Conservation (phyloP, 768 basidiomycete genomes). For the Boletus bicolor region DNA sequence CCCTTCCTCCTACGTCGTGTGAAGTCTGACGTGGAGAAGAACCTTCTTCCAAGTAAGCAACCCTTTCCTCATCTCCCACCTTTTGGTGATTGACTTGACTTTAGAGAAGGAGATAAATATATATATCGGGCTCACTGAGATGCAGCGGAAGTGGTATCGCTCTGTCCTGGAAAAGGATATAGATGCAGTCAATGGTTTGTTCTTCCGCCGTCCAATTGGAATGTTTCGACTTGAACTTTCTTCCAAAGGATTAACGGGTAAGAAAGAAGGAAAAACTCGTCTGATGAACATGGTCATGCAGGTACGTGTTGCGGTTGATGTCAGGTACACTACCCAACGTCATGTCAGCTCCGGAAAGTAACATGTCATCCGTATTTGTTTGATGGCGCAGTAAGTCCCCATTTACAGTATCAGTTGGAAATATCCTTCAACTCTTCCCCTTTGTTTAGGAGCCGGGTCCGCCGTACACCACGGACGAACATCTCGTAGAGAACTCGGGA, state of each 20-base stretch:
- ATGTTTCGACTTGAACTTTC: neutral
- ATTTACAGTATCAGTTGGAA: neutral
- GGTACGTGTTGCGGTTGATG: slow-evolving; percentile 35
- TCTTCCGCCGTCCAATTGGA: neutral
- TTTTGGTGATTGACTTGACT: neutral
- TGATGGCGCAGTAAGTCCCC: slow-evolving; percentile 71
- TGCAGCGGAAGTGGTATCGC: slow-evolving; percentile 99
- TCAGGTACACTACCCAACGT: neutral
- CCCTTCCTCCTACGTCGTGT: slow-evolving; percentile 94
- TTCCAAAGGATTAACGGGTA: slow-evolving; percentile 76
- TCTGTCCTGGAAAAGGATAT: slow-evolving; percentile 97
- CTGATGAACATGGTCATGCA: slow-evolving; percentile 99
- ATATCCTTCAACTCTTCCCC: neutral
- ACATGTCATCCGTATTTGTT: slow-evolving; percentile 91
- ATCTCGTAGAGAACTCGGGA: slow-evolving; percentile 89
- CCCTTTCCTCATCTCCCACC: neutral
- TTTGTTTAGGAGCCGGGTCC: slow-evolving; percentile 85
- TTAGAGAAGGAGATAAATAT: slow-evolving; percentile 98
- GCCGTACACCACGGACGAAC: slow-evolving; percentile 97
- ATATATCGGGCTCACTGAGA: slow-evolving; percentile 93
- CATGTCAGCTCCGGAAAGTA: slow-evolving; percentile 64
- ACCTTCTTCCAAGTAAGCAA: slow-evolving; percentile 76
- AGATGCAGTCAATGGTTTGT: slow-evolving; percentile 90
- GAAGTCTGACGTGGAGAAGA: slow-evolving; percentile 97
- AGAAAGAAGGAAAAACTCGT: slow-evolving; percentile 98